Conservation (phyloP, 2,329 filamentous ascomycete genomes). For the Chaetothyriales sp. region DNA sequence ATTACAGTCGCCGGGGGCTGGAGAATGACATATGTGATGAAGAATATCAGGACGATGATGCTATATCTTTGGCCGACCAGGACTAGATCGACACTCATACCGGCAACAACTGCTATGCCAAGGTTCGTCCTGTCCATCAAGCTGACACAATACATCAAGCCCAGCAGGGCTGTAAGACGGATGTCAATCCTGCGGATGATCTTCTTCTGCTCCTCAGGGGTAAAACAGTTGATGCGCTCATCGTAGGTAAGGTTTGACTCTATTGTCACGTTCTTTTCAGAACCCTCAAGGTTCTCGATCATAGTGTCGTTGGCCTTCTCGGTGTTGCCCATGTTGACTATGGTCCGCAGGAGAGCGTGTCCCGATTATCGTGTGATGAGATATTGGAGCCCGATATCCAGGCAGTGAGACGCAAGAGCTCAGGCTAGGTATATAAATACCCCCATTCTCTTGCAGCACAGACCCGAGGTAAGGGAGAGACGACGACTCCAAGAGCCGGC, state of each 20-base stretch:
- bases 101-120: slow-evolving; percentile 59
- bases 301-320: slow-evolving; percentile 18
- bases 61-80: slow-evolving; percentile 26
- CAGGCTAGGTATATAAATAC: too few species aligned
- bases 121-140: slow-evolving; percentile 72
- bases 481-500: too few species aligned
- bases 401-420: too few species aligned
- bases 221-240: slow-evolving; percentile 8
- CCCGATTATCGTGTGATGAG: background rate
- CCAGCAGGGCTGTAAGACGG: slow-evolving; percentile 49
- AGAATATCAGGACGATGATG: slow-evolving; percentile 61
- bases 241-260: slow-evolving; percentile 8
- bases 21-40: slow-evolving; percentile 58
- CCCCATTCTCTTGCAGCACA: too few species aligned
- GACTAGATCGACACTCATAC: slow-evolving; percentile 20
- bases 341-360: background rate
- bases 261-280: slow-evolving; percentile 4
- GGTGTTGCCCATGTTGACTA: background rate
- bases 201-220: slow-evolving; percentile 45
- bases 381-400: background rate
- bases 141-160: slow-evolving; percentile 58
- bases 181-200: slow-evolving; percentile 59
- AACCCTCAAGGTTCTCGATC: slow-evolving; percentile 8
- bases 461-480: too few species aligned
- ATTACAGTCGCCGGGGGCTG: slow-evolving; percentile 59